Base-by-base conservation (phyloP, 2,329 filamentous ascomycete species). In the Phialocephala sp. region DNA sequence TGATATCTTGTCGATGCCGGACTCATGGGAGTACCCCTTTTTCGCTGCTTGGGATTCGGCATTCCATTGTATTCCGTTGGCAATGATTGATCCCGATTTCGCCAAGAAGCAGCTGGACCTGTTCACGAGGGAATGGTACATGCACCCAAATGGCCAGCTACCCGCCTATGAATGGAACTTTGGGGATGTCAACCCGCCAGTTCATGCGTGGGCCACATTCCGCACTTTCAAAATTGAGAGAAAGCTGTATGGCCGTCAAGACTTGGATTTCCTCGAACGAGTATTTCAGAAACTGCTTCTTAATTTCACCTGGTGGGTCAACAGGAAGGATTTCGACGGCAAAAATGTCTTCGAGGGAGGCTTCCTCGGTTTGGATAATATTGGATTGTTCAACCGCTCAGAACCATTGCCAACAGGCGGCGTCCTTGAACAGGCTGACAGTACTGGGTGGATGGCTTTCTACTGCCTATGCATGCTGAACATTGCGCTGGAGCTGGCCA, bases 271-370 rank as follows among this genome's bases (percentile, higher is more conserved):
- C 79, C 85, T 98, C 11, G 94, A 98, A 82, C 88, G 94, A 22
- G 93, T 97, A 4, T 98, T 98, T 82, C 95, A 98, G 76, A 98
- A 98, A 79, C 80, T 98, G 66, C 83, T 98, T 27, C 84, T 98
- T 69, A 98, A 98, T 81, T 98, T 98, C 78, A 98, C 95, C 4
- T 98, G 95, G 95, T 98, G 94, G 94, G 94, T 97, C 22, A 98
- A 98, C 77, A 91, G 94, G 65, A 98, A 98, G 79, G 94, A 98
- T 74, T 85, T 86, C 12, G 92, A 97, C 11, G 94, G 93, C 74
- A 98, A 98, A 82, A 97, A 98, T 75, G 91, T 98, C 35, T 98
- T 98, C 72, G 95, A 98, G 76, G 95, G 94, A 71, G 94, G 94
- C 52, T 98, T 98, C 83, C 83, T 98, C 8, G 94, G 94, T 55